Base-by-base conservation (phyloP, 441 rosid species). In the Euphorbia celastroides region DNA sequence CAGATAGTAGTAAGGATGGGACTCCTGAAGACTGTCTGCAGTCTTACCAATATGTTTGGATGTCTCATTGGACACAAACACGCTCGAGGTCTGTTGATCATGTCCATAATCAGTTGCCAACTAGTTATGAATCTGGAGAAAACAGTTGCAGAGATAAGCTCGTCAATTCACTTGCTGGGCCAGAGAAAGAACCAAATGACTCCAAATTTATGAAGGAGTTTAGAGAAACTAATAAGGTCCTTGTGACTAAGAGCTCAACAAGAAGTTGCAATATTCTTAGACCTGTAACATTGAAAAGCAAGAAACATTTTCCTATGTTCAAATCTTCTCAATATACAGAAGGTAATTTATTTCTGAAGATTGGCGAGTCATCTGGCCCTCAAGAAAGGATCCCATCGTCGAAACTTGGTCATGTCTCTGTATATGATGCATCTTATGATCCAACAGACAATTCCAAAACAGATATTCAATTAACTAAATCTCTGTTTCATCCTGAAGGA, bases 11-110 rank as follows among this genome's bases (percentile, higher is more conserved):
- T 51, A 60, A 62, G 23, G 68, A 75, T 60, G 78, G 70, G 58
- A 38, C 23, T 5, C 55, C 57, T 52, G 71, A 71, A 57, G 67
- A 72, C 64, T 77, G 82, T 13, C 22, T 48, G 65, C 77, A 56
- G 64, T 63, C 78, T 64, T 14, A 25, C 70, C 79, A 80, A 60
- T 74, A 83, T 60, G 70, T 34, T 23, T 85, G 88, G 88, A 77
- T 83, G 80, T 78, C 80, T 80, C 89, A 61, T 56, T 80, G 86
- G 89, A 74, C 23, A 51, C 81, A 3, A 13, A 13, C 78, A 27
- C 66, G 72, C 57, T 68, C 38, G 68, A 75, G 66, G 42, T 52
- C 75, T 52, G 74, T 61, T 51, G 25, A 65, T 58, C 66, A 26
- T 30, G 66, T 64, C 61, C 72, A 32, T 7, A 60, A 56, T 57